phyloP scores from a whole-genome alignment of 805 yeast genomes.

The Saturnispora zaruensis region DNA sequence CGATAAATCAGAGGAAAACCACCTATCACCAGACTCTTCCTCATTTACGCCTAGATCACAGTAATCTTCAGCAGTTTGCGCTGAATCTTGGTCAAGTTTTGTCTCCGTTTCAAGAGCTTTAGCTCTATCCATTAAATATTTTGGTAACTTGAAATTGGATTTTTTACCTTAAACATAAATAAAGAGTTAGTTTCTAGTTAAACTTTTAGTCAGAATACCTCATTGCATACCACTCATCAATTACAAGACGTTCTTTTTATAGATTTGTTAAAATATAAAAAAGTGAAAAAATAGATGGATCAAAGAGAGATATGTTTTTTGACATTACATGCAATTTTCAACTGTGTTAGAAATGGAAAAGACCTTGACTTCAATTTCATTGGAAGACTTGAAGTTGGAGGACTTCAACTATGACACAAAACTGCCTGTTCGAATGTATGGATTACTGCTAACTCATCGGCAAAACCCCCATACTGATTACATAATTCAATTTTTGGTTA shows the following conservation, averaged over 20 bases:
- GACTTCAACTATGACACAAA: not conserved
- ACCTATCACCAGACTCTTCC: slow-evolving; percentile 72
- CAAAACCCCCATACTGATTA: not conserved
- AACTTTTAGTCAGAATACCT: not conserved
- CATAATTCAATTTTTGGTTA: slow-evolving; percentile 1
- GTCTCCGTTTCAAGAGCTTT: slow-evolving; percentile 1
- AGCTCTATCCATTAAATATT: slow-evolving; percentile 10
- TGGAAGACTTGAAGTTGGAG: slow-evolving; percentile 1
- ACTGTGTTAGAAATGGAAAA: not conserved
- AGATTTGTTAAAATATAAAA: not conserved
- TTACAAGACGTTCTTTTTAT: not conserved
- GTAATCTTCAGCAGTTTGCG: slow-evolving; percentile 41
- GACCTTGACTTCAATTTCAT: not conserved
- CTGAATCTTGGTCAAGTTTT: slow-evolving; percentile 14
- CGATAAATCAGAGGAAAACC: slow-evolving; percentile 57
- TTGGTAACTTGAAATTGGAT: slow-evolving; percentile 13
- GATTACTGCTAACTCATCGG: slow-evolving; percentile 1
- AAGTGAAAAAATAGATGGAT: not conserved
- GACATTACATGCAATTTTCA: not conserved
- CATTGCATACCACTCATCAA: not conserved
- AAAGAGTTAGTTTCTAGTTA: not conserved
- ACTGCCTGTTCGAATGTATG: slow-evolving; percentile 3
- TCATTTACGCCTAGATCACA: slow-evolving; percentile 49
- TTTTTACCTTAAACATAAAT: not conserved
- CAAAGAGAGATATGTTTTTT: not conserved